phyloP scores from a whole-genome alignment of 1,284 basidiomycete genomes.

The Volvariella surrecta region DNA sequence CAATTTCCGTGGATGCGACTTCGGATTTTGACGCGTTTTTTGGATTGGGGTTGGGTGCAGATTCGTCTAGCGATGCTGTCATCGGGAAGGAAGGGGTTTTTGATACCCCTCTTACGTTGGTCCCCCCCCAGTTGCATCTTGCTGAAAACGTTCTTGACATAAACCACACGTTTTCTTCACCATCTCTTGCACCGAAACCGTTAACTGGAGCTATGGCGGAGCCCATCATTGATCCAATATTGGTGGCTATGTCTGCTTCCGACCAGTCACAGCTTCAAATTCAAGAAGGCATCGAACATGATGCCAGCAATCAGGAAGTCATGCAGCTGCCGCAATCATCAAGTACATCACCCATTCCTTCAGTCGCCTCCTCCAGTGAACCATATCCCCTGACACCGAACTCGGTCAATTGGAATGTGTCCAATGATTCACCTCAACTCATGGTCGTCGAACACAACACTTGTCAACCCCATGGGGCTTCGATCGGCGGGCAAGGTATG shows the following conservation, averaged over 20 bases:
- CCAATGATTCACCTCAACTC: constrained; percentile 13
- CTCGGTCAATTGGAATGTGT: constrained; percentile 23
- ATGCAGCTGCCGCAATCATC: too few species aligned
- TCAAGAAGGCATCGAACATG: neutral
- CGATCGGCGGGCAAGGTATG: constrained; percentile 27
- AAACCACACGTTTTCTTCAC: neutral
- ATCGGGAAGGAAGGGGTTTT: constrained; percentile 8
- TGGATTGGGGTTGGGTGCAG: constrained; percentile 8
- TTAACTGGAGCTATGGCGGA: neutral
- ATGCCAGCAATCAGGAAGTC: neutral
- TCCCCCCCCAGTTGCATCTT: neutral
- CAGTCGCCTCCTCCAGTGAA: constrained; percentile 19
- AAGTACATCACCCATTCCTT: constrained; percentile 12
- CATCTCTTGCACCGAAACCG: neutral
- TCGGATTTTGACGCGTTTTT: neutral
- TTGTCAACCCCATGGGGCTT: too few species aligned
- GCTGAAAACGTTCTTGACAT: neutral
- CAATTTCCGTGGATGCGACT: neutral
- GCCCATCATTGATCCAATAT: neutral
- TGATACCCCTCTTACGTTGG: neutral
- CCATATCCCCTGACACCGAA: constrained; percentile 24
- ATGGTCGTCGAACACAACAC: too few species aligned
- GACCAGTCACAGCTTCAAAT: neutral
- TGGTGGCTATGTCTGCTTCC: constrained; percentile 1
- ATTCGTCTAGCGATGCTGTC: constrained; percentile 4